These are phyloP conservation scores for Penicillium fuscoglaucum DNA, from an alignment of 2,329 filamentous ascomycete species.

Conservation along the genomic window DNA sequence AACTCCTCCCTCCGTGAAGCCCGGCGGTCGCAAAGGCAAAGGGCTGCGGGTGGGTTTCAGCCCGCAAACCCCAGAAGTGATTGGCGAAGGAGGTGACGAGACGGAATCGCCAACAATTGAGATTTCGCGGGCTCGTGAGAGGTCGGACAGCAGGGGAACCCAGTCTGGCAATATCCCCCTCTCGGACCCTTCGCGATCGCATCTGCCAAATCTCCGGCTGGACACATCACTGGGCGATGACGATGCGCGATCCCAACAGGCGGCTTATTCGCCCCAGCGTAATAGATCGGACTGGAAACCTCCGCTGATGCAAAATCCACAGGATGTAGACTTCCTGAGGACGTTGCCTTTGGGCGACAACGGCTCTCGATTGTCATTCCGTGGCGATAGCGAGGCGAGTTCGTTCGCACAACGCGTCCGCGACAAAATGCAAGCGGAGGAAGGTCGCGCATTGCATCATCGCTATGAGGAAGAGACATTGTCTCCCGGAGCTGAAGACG, in stretches of 20 bases:
- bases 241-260: conserved; percentile 18
- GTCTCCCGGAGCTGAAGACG: conserved; percentile 28
- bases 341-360: conserved; percentile 30
- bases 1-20: conserved; percentile 28
- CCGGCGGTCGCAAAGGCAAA: conserved; percentile 54
- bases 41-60: conserved; percentile 74
- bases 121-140: conserved; percentile 57
- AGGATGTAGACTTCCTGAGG: conserved; percentile 42
- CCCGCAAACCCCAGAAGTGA: conserved; percentile 72
- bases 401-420: conserved; percentile 51
- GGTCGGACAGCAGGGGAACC: conserved; percentile 16
- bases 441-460: conserved; percentile 52
- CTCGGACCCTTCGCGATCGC: conserved; percentile 17
- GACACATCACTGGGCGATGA: conserved; percentile 35
- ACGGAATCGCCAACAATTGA: conserved; percentile 70
- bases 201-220: conserved; percentile 33
- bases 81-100: conserved; percentile 90
- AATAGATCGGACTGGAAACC: conserved; percentile 28
- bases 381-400: conserved; percentile 41
- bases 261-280: conserved; percentile 8
- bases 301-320: conserved; percentile 35
- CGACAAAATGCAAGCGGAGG: conserved; percentile 55
- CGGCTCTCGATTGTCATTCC: conserved; percentile 43
- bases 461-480: conserved; percentile 38
- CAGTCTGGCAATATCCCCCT: conserved; percentile 15